Evolutionary conservation across 1,139 yeast genomes (phyloP).

Genomic region (Sugiyamaella novakii): DNA sequence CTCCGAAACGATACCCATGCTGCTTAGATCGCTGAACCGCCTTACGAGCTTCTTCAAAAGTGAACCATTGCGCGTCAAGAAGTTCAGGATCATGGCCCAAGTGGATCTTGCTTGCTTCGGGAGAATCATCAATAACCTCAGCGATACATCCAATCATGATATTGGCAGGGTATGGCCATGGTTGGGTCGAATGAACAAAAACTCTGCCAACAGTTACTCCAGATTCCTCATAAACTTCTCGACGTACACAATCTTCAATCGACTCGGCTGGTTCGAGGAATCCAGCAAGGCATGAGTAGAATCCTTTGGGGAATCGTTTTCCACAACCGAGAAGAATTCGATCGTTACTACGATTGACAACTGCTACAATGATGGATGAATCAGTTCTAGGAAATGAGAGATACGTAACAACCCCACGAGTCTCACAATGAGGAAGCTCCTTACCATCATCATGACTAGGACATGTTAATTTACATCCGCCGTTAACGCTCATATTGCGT

Average conservation of each 20-base stretch:
- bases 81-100: constrained; percentile 84
- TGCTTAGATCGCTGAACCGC: constrained; percentile 48
- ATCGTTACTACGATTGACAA: constrained; percentile 60
- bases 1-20: constrained; percentile 21
- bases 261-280: constrained; percentile 95
- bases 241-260: constrained; percentile 79
- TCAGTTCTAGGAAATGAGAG: constrained; percentile 91
- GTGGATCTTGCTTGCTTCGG: constrained; percentile 51
- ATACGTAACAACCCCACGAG: constrained; percentile 46
- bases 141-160: constrained; percentile 93
- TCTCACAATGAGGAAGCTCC: constrained; percentile 39
- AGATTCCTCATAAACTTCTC: constrained; percentile 96
- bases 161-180: constrained; percentile 96
- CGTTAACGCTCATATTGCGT: constrained; percentile 68
- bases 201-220: constrained; percentile 71
- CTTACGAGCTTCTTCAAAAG: constrained; percentile 53
- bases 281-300: constrained; percentile 87
- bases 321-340: constrained; percentile 73
- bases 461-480: constrained; percentile 80
- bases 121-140: constrained; percentile 61
- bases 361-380: constrained; percentile 80
- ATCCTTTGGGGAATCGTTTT: constrained; percentile 53
- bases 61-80: constrained; percentile 83
- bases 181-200: constrained; percentile 70
- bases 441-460: constrained; percentile 42